phyloP scores from a whole-genome alignment of 441 rosid species.

The Arabidopsis lyrata region DNA sequence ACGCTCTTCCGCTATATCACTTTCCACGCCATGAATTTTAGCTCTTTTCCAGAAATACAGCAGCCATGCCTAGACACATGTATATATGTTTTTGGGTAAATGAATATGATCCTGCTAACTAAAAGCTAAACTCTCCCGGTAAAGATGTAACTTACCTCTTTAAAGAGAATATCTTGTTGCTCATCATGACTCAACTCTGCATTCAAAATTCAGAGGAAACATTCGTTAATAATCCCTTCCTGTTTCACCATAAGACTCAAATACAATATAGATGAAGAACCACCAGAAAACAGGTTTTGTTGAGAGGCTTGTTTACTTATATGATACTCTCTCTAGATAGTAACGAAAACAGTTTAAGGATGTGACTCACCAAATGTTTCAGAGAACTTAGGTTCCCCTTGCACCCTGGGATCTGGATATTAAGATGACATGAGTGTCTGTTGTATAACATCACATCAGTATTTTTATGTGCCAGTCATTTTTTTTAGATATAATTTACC shows the following conservation, averaged over 20 bases:
- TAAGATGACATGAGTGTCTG: constrained; percentile 29
- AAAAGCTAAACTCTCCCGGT: background rate
- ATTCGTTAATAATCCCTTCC: constrained; percentile 12
- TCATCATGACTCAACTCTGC: constrained; percentile 83
- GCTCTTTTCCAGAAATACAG: constrained; percentile 79
- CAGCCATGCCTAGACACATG: constrained; percentile 63
- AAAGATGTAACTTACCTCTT: constrained; percentile 59
- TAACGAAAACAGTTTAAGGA: constrained; percentile 9
- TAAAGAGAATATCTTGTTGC: constrained; percentile 86
- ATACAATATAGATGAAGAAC: too few species aligned
- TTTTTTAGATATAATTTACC: constrained; percentile 41
- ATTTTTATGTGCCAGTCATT: background rate
- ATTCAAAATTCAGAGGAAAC: constrained; percentile 32
- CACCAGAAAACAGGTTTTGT: background rate
- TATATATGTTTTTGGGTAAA: background rate
- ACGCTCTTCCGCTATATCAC: constrained; percentile 60
- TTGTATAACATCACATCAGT: constrained; percentile 18
- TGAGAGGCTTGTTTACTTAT: constrained; percentile 1
- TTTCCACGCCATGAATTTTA: constrained; percentile 63
- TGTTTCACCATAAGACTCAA: background rate
- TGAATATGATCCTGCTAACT: constrained; percentile 10
- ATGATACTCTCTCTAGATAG: constrained; percentile 21
- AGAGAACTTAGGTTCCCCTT: constrained; percentile 68
- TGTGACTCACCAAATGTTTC: constrained; percentile 81
- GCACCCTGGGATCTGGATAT: constrained; percentile 64